phyloP scores from a whole-genome alignment of 176 grass and related monocot genomes.

The Aegilops speltoides region DNA sequence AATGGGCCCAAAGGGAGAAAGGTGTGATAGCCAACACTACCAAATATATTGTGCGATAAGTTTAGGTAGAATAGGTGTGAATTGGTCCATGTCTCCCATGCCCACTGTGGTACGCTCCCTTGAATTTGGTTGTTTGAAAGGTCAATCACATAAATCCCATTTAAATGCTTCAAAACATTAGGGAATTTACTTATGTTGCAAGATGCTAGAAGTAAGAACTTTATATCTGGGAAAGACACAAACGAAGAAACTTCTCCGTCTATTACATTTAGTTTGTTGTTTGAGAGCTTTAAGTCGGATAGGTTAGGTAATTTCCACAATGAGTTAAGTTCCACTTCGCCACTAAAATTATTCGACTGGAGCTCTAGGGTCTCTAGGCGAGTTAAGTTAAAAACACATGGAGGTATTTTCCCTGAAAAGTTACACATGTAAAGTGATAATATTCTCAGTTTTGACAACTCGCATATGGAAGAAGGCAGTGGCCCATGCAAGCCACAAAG shows the following conservation, averaged over 20 bases:
- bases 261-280: slow-evolving; percentile 38
- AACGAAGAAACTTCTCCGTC: slow-evolving; percentile 25
- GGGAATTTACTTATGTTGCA: slow-evolving; percentile 50
- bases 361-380: slow-evolving; percentile 27
- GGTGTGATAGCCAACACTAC: slow-evolving; percentile 17
- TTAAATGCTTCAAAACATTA: slow-evolving; percentile 23
- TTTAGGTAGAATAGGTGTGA: slow-evolving; percentile 26
- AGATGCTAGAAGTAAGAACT: background rate
- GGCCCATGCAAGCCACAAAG: slow-evolving; percentile 34
- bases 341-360: slow-evolving; percentile 43
- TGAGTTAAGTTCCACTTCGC: slow-evolving; percentile 28
- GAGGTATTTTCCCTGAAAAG: slow-evolving; percentile 32
- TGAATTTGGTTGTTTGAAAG: slow-evolving; percentile 65
- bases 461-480: slow-evolving; percentile 26
- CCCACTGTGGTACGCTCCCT: slow-evolving; percentile 44
- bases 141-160: slow-evolving; percentile 29
- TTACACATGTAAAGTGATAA: background rate
- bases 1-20: background rate
- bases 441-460: slow-evolving; percentile 18
- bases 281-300: slow-evolving; percentile 21
- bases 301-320: slow-evolving; percentile 38
- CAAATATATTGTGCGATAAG: slow-evolving; percentile 52
- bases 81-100: slow-evolving; percentile 21
- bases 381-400: slow-evolving; percentile 32
- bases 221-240: background rate